Conservation (phyloP, 2,329 filamentous ascomycete species). For the Trichoderma aggressivum region DNA sequence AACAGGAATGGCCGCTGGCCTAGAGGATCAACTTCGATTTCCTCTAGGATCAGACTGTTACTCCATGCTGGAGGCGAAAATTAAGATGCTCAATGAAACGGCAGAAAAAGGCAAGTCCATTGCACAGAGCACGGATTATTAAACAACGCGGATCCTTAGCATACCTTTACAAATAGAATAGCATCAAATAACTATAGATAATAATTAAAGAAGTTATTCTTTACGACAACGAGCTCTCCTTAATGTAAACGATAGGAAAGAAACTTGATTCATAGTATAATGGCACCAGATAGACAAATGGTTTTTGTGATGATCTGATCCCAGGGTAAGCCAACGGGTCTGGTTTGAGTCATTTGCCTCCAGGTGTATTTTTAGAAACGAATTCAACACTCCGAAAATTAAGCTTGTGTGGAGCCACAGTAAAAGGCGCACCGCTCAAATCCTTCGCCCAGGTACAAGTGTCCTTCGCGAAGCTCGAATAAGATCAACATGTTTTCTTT, state of each 20-base stretch:
- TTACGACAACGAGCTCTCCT: not conserved
- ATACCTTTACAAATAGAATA: not conserved
- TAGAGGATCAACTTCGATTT: slow-evolving; percentile 1
- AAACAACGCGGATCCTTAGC: not conserved
- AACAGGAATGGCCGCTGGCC: not conserved
- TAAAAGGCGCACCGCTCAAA: not conserved
- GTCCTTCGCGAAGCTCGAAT: not conserved
- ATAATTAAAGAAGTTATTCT: not conserved
- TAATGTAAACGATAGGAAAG: no score
- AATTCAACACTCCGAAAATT: not conserved
- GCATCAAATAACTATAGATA: not conserved
- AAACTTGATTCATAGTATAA: no score
- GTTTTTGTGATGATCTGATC: not conserved
- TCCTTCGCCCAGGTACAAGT: not conserved
- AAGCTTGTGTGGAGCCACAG: not conserved
- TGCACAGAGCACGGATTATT: not conserved
- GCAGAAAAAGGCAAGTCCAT: not conserved
- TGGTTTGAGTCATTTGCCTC: not conserved
- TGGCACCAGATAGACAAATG: not conserved
- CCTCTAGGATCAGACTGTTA: not conserved
- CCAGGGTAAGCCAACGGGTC: not conserved
- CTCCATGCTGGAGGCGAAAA: not conserved
- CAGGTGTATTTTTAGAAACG: not conserved
- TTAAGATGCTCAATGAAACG: not conserved
- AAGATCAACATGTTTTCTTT: not conserved